Conservation (phyloP, 78 protist species). For the Polysphondylium violaceum region DNA sequence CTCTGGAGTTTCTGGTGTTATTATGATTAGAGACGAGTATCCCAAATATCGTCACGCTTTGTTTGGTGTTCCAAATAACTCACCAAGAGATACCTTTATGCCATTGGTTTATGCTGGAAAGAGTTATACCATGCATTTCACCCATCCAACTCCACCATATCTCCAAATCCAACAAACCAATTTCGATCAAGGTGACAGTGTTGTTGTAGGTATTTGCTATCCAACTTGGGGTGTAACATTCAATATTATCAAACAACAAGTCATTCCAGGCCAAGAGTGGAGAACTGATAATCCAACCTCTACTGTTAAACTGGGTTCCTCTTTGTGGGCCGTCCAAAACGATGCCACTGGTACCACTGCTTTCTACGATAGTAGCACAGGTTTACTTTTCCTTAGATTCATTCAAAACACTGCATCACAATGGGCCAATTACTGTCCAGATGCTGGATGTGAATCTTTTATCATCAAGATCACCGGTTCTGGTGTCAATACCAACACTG, state of each 20-base stretch:
- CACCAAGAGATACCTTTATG: conserved; percentile 56
- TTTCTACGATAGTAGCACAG: conserved; percentile 30
- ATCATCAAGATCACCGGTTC: conserved; percentile 27
- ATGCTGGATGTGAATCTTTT: conserved; percentile 52
- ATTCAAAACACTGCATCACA: conserved; percentile 20
- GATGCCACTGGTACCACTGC: conserved; percentile 37
- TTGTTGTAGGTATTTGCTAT: conserved; percentile 67
- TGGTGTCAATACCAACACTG: conserved; percentile 28
- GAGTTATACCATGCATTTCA: conserved; percentile 66
- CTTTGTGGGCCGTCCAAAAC: conserved; percentile 11
- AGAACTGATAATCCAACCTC: not conserved
- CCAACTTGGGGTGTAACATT: conserved; percentile 70
- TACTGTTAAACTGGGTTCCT: not conserved
- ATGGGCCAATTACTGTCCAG: conserved; percentile 54
- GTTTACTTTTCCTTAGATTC: conserved; percentile 32
- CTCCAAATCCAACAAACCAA: conserved; percentile 60
- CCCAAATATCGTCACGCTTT: conserved; percentile 8
- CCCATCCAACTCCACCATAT: conserved; percentile 50
- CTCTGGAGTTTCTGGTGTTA: conserved; percentile 9
- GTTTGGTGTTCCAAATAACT: conserved; percentile 48
- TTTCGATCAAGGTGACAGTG: conserved; percentile 34
- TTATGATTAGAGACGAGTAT: conserved; percentile 57
- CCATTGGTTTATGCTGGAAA: conserved; percentile 55
- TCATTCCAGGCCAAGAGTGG: conserved; percentile 14
- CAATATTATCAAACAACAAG: not conserved